Conservation (phyloP, 2,329 filamentous ascomycete species). For the Apiospora arundinis region DNA sequence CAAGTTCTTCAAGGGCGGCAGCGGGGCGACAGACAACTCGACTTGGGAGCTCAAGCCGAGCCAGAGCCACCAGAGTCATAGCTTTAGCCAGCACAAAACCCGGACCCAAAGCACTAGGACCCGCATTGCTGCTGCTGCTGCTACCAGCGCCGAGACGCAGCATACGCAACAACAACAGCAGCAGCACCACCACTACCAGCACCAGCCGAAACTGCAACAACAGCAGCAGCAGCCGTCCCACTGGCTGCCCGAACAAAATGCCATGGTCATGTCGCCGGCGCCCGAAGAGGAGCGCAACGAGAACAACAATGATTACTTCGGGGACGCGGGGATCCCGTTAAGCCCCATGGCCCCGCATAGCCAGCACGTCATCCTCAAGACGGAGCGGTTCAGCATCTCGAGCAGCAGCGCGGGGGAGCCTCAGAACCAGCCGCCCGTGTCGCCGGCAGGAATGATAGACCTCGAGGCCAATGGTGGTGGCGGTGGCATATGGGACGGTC, state of each 20-base stretch:
- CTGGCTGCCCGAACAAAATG: not conserved
- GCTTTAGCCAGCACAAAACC: too few relatives aligned
- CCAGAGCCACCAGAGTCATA: not conserved
- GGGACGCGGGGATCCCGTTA: not conserved
- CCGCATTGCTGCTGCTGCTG: too few relatives aligned
- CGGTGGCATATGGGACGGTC: slow-evolving; percentile 2
- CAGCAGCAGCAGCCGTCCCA: not conserved
- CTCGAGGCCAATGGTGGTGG: not conserved
- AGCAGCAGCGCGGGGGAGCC: not conserved
- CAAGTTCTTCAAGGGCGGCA: not conserved
- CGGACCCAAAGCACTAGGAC: too few relatives aligned
- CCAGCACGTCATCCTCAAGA: not conserved
- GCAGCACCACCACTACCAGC: not conserved
- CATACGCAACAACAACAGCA: not conserved
- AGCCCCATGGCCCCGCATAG: not conserved
- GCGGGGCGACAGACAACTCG: not conserved
- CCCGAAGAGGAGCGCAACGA: not conserved
- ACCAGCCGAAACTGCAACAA: not conserved
- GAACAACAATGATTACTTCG: not conserved
- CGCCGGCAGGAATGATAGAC: not conserved
- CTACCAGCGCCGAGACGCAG: too few relatives aligned
- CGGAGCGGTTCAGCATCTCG: slow-evolving; percentile 12
- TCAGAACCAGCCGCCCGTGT: not conserved
- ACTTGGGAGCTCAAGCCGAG: not conserved
- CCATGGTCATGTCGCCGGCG: not conserved